Base-by-base conservation (phyloP, 164 flowering plant species). In the Nymphaea thermarum region DNA sequence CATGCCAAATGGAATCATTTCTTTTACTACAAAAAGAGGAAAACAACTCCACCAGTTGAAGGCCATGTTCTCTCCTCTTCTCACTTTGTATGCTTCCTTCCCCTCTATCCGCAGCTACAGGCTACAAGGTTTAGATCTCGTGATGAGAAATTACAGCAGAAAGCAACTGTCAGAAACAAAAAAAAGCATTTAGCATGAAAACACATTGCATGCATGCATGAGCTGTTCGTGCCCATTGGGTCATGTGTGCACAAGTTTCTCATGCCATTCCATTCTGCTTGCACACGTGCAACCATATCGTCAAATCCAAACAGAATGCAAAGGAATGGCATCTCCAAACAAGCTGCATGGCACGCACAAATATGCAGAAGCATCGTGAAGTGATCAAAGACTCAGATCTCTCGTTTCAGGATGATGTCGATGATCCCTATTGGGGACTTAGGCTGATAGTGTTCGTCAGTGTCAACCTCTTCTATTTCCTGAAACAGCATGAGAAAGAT, bases 381-480 rank as follows among this genome's bases (percentile, higher is more conserved):
- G 55, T 12, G 6, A 12, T 47, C 12, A 12, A 61, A 44, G 8
- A n/a, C 11, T 80, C 76, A 86, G 12, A 73, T 64, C 43, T 81
- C 69, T 2, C 73, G 84, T 74, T 86, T 85, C 75, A 91, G 77
- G 44, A 75, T 74, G 67, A 91, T 84, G 16, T 76, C 71, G 71
- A 68, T 76, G 62, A 94, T 94, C 75, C 79, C 84, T 42, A 91
- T 83, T 3, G 78, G 73, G 41, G 89, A 80, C 76, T 91, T 94
- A 6, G 99, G 99, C 36, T 77, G 85, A 72, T 82, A 94, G 73
- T 84, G 91, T 64, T 94, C 99, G 73, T 94, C 97, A 36, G 99
- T 94, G 75, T 94, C 99, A 51, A 87, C 95, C 77, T 94, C 99
- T 77, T 91, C 99, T 61, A 94, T 89, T 83, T 94, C 99, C 97